phyloP scores from a whole-genome alignment of 768 basidiomycete species.

The Tylopilus subfusipes region DNA sequence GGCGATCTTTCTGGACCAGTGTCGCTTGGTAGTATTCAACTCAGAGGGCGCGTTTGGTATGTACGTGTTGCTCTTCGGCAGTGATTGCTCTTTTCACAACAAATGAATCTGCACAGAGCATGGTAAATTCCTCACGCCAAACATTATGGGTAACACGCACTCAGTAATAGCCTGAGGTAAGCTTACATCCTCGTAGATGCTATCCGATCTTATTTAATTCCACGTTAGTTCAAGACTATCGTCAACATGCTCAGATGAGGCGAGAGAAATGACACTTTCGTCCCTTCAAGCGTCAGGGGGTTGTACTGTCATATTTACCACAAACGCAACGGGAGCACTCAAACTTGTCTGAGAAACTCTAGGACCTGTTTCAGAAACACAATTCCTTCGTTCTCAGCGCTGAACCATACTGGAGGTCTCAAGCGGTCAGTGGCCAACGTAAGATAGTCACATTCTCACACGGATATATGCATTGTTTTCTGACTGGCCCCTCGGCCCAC shows the following conservation, averaged over 20 bases:
- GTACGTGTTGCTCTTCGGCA: too few species aligned
- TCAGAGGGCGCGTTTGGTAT: too few species aligned
- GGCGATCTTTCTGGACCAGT: too few species aligned
- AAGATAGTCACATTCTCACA: slow-evolving; percentile 8
- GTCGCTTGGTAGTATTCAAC: too few species aligned
- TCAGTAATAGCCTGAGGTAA: slow-evolving; percentile 77
- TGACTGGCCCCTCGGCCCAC: too few species aligned
- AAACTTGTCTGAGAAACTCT: slow-evolving; percentile 82
- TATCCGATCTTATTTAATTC: not conserved
- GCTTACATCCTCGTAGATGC: not conserved
- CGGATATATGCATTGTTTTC: too few species aligned
- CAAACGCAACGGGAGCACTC: slow-evolving; percentile 75
- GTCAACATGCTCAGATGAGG: slow-evolving; percentile 60
- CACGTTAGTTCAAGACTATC: slow-evolving; percentile 65
- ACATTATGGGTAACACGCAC: slow-evolving; percentile 79
- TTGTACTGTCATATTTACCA: slow-evolving; percentile 78
- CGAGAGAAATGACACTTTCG: slow-evolving; percentile 66
- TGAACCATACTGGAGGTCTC: slow-evolving; percentile 64
- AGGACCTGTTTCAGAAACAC: slow-evolving; percentile 55
- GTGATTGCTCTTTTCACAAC: too few species aligned
- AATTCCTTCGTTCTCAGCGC: slow-evolving; percentile 65
- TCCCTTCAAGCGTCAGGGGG: slow-evolving; percentile 75
- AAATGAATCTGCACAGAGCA: too few species aligned
- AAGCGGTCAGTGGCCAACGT: slow-evolving; percentile 59
- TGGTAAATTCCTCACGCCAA: slow-evolving; percentile 57